Evolutionary conservation across 1,284 basidiomycete species (phyloP).

Genomic region (Leccinum griseonigrum): DNA sequence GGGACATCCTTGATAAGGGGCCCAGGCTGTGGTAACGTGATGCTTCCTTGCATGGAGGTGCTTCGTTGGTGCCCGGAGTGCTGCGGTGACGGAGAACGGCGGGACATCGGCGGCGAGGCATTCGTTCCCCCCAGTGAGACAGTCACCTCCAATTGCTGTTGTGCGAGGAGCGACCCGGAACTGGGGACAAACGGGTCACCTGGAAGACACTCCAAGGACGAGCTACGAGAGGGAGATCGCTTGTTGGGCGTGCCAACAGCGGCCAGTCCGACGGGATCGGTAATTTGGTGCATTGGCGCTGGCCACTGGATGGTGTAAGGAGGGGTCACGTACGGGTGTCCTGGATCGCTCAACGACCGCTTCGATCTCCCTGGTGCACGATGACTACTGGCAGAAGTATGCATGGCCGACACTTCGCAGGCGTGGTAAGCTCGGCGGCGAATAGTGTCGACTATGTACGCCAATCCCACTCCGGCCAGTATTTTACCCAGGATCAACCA

Average conservation of each 20-base stretch:
- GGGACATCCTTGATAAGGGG: constrained; percentile 18
- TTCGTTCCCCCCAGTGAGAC: constrained; percentile 5
- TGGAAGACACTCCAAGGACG: constrained; percentile 20
- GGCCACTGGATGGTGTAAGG: constrained; percentile 28
- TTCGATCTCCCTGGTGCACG: constrained; percentile 15
- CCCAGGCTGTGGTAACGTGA: constrained; percentile 11
- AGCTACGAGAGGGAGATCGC: constrained; percentile 19
- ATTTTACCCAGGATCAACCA: background rate
- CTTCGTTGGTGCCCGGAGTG: constrained; percentile 12
- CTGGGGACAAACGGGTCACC: constrained; percentile 13
- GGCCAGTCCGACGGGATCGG: constrained; percentile 11
- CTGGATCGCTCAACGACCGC: constrained; percentile 27
- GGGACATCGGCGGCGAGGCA: constrained; percentile 15
- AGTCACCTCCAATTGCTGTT: constrained; percentile 2
- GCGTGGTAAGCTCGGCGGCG: background rate
- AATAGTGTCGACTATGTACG: background rate
- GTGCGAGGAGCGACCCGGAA: constrained; percentile 10
- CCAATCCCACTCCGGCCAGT: background rate
- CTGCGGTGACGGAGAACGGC: constrained; percentile 17
- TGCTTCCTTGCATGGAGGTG: constrained; percentile 22
- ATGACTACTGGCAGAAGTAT: constrained; percentile 9
- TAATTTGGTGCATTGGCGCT: constrained; percentile 23
- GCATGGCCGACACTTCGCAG: constrained; percentile 13
- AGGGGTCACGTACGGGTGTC: constrained; percentile 17
- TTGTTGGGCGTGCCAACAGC: background rate